These are phyloP conservation scores for Debaryomyces psychrophilus DNA, from an alignment of 1,139 yeast genomes.

Conservation along the genomic window DNA sequence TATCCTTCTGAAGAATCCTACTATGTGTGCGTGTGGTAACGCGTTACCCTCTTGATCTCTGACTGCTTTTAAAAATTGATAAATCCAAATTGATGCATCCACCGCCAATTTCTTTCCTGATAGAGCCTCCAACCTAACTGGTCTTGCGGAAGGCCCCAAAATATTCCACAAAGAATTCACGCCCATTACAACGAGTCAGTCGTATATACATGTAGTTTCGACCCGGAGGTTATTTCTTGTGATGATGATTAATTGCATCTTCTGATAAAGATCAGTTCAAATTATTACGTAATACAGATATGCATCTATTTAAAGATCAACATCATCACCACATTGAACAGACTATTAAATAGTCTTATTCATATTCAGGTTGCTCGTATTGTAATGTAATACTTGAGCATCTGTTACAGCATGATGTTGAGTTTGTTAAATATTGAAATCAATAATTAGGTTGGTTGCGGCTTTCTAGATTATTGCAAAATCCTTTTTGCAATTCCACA, in stretches of 20 bases:
- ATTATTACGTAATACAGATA: not conserved
- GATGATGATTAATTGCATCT: not conserved
- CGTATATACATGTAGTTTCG: not conserved
- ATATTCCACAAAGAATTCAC: constrained; percentile 95
- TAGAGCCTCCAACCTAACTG: constrained; percentile 85
- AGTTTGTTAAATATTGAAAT: not conserved
- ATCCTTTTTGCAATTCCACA: constrained; percentile 9
- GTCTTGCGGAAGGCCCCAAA: constrained; percentile 86
- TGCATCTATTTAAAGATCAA: not conserved
- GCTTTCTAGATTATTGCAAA: constrained; percentile 8
- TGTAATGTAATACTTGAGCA: not conserved
- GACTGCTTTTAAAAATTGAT: constrained; percentile 93
- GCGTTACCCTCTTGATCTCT: constrained; percentile 84
- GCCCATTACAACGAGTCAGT: constrained; percentile 63
- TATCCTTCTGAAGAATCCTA: constrained; percentile 92
- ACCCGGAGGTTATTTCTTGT: not conserved
- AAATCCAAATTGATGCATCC: constrained; percentile 98
- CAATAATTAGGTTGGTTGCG: not conserved
- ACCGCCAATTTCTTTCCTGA: constrained; percentile 81
- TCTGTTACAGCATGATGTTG: not conserved
- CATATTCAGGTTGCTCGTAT: no score
- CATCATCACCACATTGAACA: not conserved
- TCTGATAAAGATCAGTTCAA: not conserved
- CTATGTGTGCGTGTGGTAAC: constrained; percentile 78
- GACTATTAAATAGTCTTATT: no score